phyloP scores from a whole-genome alignment of 805 yeast species.

The Wickerhamomyces strasburgensis region DNA sequence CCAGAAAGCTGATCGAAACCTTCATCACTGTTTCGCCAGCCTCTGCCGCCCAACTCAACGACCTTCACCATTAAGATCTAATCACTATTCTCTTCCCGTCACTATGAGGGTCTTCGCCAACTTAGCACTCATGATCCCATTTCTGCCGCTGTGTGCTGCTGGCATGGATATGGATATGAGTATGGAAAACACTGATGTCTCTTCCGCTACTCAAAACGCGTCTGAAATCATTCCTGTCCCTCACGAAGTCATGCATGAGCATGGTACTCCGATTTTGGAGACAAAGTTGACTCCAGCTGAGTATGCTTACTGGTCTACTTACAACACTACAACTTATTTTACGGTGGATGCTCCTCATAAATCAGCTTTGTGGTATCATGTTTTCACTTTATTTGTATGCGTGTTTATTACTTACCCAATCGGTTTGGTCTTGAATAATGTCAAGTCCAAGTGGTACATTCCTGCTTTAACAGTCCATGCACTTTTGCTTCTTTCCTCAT shows the following conservation, averaged over 20 bases:
- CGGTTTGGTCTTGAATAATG: slow-evolving; percentile 57
- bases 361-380: slow-evolving; percentile 51
- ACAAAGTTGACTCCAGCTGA: slow-evolving; percentile 69
- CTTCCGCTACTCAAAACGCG: slow-evolving; percentile 8
- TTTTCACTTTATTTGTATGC: slow-evolving; percentile 37
- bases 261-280: slow-evolving; percentile 70
- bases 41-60: too few relatives aligned
- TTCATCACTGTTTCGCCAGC: too few relatives aligned
- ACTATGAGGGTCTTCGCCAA: too few relatives aligned
- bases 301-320: slow-evolving; percentile 67
- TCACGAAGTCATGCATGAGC: slow-evolving; percentile 44
- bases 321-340: slow-evolving; percentile 74
- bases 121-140: neutral
- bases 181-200: slow-evolving; percentile 5
- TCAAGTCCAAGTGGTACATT: slow-evolving; percentile 52
- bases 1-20: too few relatives aligned
- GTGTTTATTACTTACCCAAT: slow-evolving; percentile 63
- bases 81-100: too few relatives aligned
- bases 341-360: slow-evolving; percentile 46
- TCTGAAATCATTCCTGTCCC: slow-evolving; percentile 35
- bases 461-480: slow-evolving; percentile 51
- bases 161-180: slow-evolving; percentile 23
- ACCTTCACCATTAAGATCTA: too few relatives aligned
- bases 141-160: slow-evolving; percentile 4
- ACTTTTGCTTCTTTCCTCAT: slow-evolving; percentile 40